phyloP scores from a whole-genome alignment of 1,284 basidiomycete species.

The Sphagnurus paluster region DNA sequence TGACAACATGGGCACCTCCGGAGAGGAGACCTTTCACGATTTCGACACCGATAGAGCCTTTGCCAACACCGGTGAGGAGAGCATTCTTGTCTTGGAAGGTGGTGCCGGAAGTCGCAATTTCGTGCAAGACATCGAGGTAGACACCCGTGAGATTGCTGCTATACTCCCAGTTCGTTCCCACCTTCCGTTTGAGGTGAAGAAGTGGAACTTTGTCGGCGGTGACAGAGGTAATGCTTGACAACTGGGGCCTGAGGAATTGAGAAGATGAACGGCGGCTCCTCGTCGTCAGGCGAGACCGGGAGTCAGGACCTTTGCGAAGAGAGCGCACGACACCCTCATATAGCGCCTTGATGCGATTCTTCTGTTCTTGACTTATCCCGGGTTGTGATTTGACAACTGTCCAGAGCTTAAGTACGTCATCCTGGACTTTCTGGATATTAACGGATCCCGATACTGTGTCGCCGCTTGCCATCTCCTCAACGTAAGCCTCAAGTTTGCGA shows the following conservation, averaged over 20 bases:
- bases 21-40: constrained; percentile 95
- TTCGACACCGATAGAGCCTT: constrained; percentile 96
- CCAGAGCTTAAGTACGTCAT: constrained; percentile 96
- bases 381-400: constrained; percentile 96
- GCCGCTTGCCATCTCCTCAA: constrained; percentile 97
- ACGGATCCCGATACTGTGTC: constrained; percentile 81
- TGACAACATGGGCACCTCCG: constrained; percentile 94
- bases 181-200: constrained; percentile 95
- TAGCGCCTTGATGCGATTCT: constrained; percentile 94
- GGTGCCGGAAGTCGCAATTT: constrained; percentile 97
- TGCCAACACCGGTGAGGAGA: constrained; percentile 95
- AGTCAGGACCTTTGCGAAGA: constrained; percentile 65
- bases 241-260: constrained; percentile 90
- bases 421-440: constrained; percentile 96
- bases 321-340: constrained; percentile 95
- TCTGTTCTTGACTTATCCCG: constrained; percentile 95
- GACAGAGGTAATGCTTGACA: constrained; percentile 75
- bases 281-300: constrained; percentile 48
- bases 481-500: constrained; percentile 96
- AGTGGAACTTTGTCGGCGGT: constrained; percentile 92
- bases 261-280: constrained; percentile 87
- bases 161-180: constrained; percentile 96
- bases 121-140: constrained; percentile 94
- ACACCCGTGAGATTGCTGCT: constrained; percentile 95
- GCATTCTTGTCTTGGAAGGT: constrained; percentile 99